Evolutionary conservation across 305 asterid genomes (phyloP).

Genomic region (Fraxinus angustifolia): DNA sequence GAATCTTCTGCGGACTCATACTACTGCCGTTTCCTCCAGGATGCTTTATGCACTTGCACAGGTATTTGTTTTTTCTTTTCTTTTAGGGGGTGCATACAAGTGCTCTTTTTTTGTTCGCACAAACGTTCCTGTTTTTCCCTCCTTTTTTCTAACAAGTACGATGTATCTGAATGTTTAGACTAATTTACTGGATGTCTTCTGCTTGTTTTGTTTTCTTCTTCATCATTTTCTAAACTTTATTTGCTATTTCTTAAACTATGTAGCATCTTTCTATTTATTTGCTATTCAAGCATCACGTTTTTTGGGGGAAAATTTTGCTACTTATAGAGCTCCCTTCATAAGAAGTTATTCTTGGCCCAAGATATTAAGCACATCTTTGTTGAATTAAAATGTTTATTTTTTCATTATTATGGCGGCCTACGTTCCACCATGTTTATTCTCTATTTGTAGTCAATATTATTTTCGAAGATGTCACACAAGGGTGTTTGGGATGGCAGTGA

Average conservation of each 20-base stretch:
- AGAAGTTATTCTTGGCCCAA: background rate
- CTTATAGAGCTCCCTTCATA: background rate
- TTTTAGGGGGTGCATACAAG: background rate
- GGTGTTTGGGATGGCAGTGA: background rate
- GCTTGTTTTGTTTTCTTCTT: background rate
- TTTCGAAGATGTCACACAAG: background rate
- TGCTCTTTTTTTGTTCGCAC: background rate
- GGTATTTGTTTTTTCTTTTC: conserved; percentile 35
- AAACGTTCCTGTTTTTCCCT: background rate
- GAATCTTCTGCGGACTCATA: conserved; percentile 92
- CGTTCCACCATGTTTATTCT: background rate
- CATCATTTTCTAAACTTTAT: background rate
- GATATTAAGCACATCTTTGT: background rate
- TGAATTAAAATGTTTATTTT: background rate
- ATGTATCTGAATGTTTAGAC: background rate
- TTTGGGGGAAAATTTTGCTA: background rate
- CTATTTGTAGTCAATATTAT: background rate
- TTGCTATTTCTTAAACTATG: background rate
- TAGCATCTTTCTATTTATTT: background rate
- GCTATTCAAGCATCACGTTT: background rate
- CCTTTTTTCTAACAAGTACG: background rate
- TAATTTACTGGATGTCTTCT: background rate
- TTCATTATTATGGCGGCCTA: background rate
- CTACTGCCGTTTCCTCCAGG: conserved; percentile 96
- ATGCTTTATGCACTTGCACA: conserved; percentile 87